Evolutionary conservation across 176 grass and related monocot species (phyloP), one percentile per base, ranked within the genome.

Genomic region (Lolium perenne): DNA sequence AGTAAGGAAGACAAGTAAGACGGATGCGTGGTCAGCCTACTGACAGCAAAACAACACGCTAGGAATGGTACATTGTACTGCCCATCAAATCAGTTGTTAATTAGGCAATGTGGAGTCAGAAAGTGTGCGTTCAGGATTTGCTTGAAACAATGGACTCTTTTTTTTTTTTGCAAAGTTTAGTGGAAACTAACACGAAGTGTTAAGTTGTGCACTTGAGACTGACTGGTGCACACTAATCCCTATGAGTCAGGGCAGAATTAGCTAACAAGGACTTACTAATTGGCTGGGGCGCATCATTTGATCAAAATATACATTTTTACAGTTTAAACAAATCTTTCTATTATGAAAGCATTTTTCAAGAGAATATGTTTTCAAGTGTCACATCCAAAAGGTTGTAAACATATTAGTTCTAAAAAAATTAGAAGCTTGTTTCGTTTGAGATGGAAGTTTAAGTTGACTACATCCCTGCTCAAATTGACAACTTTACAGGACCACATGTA

Each of bases 11-110:
- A 29, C 51, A 18, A 48, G 79, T 38, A 13, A 65, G 63, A 66
- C 32, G 26, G 2, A 32, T 50, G 60, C 18, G 26, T 82, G 80
- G 79, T 81, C 62, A 47, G 79, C 26, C 62, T 29, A 53, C 26
- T 69, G 79, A 81, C 47, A 81, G 62, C 62, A 8, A 55, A 35
- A 65, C 26, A 35, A 6, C 46, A n/a, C 48, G 5, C 26, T 25
- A 14, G 15, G 48, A 69, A 55, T 11, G 18, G 40, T 40, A 25
- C 25, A 7, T 7, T 10, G 73, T 53, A 17, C 15, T 20, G 16
- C 73, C 7, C 63, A 76, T 2, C 13, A 10, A 7, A 25, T 29
- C 8, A 9, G 12, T 32, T 64, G 23, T 67, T 67, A 67, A 38
- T 35, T 8, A 67, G 50, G 22, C 13, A 29, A 53, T 17, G 74